Evolutionary conservation across 345 rosid species (phyloP).

Genomic region (Populus alba): DNA sequence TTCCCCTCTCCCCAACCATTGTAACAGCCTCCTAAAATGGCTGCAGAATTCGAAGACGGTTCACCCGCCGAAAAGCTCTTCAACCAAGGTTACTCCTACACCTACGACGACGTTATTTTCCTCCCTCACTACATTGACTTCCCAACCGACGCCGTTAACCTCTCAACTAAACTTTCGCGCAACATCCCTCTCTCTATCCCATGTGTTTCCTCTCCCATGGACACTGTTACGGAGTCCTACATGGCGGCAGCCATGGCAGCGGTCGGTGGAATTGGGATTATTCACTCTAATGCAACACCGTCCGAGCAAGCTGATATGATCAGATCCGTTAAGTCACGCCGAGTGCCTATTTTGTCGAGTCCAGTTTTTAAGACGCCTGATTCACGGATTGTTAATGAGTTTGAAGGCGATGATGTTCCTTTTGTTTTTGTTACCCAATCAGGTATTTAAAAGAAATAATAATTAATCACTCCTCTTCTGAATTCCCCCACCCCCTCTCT

Average conservation of each 20-base stretch:
- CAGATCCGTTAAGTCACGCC: constrained; percentile 64
- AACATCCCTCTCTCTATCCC: constrained; percentile 71
- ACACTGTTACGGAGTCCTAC: constrained; percentile 82
- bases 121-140: constrained; percentile 93
- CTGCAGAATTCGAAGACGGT: constrained; percentile 52
- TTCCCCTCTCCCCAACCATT: background rate
- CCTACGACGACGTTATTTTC: constrained; percentile 85
- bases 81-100: constrained; percentile 76
- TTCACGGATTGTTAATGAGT: constrained; percentile 30
- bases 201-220: constrained; percentile 93
- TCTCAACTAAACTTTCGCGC: constrained; percentile 65
- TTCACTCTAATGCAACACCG: constrained; percentile 64
- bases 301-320: constrained; percentile 62
- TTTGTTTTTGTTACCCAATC: constrained; percentile 40
- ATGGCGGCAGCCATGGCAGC: constrained; percentile 94
- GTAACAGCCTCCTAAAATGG: background rate
- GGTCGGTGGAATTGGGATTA: constrained; percentile 69
- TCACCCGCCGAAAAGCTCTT: constrained; percentile 60
- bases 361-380: constrained; percentile 46
- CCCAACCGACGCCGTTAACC: constrained; percentile 72
- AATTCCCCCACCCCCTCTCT: background rate
- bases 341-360: constrained; percentile 58
- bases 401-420: constrained; percentile 28
- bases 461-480: background rate
- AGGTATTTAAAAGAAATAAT: constrained; percentile 22